These are phyloP conservation scores for Trichoderma citrinoviride DNA, from an alignment of 2,329 filamentous ascomycete genomes.

Conservation along the genomic window DNA sequence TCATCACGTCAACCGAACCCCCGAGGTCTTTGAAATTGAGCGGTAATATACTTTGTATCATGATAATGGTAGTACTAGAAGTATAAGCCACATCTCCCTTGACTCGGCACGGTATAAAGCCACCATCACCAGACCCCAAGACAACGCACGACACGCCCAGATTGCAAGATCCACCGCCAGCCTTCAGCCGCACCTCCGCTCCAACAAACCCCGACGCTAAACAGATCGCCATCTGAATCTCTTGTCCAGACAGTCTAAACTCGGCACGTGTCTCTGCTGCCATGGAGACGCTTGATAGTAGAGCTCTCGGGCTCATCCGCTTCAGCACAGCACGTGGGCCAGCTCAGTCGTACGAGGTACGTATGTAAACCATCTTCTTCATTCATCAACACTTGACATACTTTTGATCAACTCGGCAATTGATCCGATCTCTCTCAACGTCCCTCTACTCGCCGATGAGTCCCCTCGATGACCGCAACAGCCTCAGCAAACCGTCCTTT, in stretches of 20 bases:
- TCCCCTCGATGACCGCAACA: not conserved
- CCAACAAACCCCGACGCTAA: not conserved
- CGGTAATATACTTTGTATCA: not conserved
- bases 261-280: conserved; percentile 1
- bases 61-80: not conserved
- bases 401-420: not conserved
- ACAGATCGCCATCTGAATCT: conserved; percentile 14
- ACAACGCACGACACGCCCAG: not conserved
- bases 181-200: not conserved
- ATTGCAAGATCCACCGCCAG: conserved; percentile 3
- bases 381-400: conserved; percentile 6
- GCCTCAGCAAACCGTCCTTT: not conserved
- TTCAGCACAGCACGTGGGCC: conserved; percentile 3
- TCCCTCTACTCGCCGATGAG: not conserved
- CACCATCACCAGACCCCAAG: no score
- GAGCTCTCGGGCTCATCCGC: not conserved
- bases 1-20: not conserved
- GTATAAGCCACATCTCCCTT: no score
- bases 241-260: not conserved
- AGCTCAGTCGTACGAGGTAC: not conserved
- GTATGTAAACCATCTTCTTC: not conserved
- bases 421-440: not conserved
- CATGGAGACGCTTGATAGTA: not conserved
- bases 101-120: no score
- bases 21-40: not conserved